phyloP scores from a whole-genome alignment of 768 basidiomycete genomes.

The Dioszegia aurantiaca region DNA sequence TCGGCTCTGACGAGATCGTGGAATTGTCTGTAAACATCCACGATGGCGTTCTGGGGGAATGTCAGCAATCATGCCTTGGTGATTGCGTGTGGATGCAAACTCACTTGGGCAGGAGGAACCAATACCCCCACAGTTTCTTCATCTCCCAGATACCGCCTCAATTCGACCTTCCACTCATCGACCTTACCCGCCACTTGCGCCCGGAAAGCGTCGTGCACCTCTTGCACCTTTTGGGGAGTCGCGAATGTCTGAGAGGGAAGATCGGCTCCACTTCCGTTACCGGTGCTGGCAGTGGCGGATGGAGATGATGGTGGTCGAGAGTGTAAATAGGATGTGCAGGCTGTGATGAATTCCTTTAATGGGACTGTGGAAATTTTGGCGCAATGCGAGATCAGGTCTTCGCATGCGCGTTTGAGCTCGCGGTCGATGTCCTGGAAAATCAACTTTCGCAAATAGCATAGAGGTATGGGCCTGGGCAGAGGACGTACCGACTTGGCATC shows the following conservation, averaged over 20 bases:
- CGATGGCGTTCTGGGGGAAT: conserved; percentile 61
- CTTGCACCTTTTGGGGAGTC: conserved; percentile 57
- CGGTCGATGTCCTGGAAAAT: conserved; percentile 72
- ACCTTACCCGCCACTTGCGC: conserved; percentile 56
- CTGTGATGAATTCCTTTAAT: conserved; percentile 64
- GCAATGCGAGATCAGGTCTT: conserved; percentile 70
- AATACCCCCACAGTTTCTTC: conserved; percentile 73
- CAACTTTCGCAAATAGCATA: background rate
- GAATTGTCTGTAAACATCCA: conserved; percentile 72
- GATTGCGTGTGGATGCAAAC: conserved; percentile 16
- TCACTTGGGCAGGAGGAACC: conserved; percentile 63
- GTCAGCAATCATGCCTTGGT: conserved; percentile 1
- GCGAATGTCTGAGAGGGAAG: conserved; percentile 57
- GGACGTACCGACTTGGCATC: conserved; percentile 12
- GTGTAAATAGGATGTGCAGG: conserved; percentile 54
- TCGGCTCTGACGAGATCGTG: conserved; percentile 60
- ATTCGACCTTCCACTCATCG: conserved; percentile 57
- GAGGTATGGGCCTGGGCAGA: background rate
- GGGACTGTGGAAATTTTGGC: conserved; percentile 62
- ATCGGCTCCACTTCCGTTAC: conserved; percentile 34
- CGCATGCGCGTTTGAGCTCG: conserved; percentile 78
- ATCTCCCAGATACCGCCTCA: conserved; percentile 78
- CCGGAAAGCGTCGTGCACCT: conserved; percentile 60
- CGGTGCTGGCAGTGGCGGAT: conserved; percentile 13
- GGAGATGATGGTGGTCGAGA: conserved; percentile 8